Percentiles rank a stretch among this genome's conserved stretches.
These are phyloP conservation scores for Podaxis sp. DNA, from an alignment of 768 basidiomycete genomes.

Conservation along the genomic window DNA sequence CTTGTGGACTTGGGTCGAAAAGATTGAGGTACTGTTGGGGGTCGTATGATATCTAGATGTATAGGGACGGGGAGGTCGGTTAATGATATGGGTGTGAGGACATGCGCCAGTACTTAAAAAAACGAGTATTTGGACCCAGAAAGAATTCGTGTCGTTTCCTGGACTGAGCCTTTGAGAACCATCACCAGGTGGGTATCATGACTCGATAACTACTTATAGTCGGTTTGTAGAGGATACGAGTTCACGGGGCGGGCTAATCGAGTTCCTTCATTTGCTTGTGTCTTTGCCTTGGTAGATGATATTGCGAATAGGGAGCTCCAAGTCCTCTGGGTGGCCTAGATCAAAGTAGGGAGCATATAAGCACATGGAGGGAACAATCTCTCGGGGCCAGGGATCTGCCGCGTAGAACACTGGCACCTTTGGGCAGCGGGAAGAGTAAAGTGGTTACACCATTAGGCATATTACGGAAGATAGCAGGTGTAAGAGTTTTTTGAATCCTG, in stretches of 20 bases:
- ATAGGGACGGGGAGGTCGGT: neutral
- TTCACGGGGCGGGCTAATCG: conserved; percentile 56
- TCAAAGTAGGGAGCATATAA: too few relatives aligned
- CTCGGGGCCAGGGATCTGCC: too few relatives aligned
- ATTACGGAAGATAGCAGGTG: too few relatives aligned
- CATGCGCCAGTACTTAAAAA: conserved; percentile 71
- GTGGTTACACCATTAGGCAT: too few relatives aligned
- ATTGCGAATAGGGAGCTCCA: conserved; percentile 37
- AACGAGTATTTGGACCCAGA: conserved; percentile 81
- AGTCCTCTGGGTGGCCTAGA: too few relatives aligned
- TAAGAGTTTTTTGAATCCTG: too few relatives aligned
- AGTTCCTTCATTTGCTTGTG: conserved; percentile 61
- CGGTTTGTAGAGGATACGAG: conserved; percentile 52
- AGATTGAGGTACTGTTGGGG: conserved; percentile 44
- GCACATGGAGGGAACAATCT: too few relatives aligned
- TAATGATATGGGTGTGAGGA: neutral
- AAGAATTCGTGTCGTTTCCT: conserved; percentile 86
- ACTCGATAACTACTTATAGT: conserved; percentile 85
- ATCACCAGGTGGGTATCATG: conserved; percentile 80
- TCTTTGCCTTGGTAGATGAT: conserved; percentile 78
- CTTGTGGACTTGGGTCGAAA: conserved; percentile 83
- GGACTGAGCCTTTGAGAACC: conserved; percentile 78
- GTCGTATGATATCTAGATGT: conserved; percentile 54
- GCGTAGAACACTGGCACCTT: too few relatives aligned
- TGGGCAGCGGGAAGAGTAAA: too few relatives aligned